Conservation (phyloP, 768 basidiomycete genomes). For the Auricularia sp. region DNA sequence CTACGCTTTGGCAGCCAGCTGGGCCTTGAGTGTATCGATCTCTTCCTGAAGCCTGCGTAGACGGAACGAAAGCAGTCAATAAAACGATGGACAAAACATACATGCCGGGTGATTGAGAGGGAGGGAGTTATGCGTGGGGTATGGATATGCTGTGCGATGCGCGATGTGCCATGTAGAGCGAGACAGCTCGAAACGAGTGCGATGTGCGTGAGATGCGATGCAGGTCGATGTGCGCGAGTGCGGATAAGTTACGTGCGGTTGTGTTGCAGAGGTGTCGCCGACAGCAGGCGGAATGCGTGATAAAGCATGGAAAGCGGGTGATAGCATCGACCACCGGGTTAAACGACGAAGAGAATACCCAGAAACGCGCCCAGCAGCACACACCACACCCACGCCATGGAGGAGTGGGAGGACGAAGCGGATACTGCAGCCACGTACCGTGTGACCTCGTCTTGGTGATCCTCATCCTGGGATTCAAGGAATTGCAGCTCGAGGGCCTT, state of each 20-base stretch:
- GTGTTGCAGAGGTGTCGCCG: background rate
- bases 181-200: constrained; percentile 20
- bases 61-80: constrained; percentile 12
- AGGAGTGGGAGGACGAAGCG: background rate
- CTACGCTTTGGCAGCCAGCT: constrained; percentile 22
- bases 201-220: background rate
- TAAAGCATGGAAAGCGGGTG: constrained; percentile 32
- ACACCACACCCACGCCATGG: background rate
- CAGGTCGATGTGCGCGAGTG: background rate
- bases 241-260: background rate
- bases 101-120: background rate
- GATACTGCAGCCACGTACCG: constrained; percentile 44
- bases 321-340: constrained; percentile 42
- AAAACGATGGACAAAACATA: background rate
- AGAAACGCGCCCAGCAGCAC: constrained; percentile 3
- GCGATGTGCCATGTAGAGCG: constrained; percentile 20
- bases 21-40: constrained; percentile 37
- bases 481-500: constrained; percentile 77
- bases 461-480: constrained; percentile 71
- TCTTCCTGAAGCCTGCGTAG: constrained; percentile 58
- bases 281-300: constrained; percentile 11
- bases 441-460: constrained; percentile 61
- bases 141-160: background rate
- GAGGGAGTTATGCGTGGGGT: background rate
- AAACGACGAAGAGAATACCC: constrained; percentile 47